Percentiles rank a stretch among this genome's conserved stretches.
Conservation (phyloP, 2,329 filamentous ascomycete species). For the Pseudocercospora eumusae region DNA sequence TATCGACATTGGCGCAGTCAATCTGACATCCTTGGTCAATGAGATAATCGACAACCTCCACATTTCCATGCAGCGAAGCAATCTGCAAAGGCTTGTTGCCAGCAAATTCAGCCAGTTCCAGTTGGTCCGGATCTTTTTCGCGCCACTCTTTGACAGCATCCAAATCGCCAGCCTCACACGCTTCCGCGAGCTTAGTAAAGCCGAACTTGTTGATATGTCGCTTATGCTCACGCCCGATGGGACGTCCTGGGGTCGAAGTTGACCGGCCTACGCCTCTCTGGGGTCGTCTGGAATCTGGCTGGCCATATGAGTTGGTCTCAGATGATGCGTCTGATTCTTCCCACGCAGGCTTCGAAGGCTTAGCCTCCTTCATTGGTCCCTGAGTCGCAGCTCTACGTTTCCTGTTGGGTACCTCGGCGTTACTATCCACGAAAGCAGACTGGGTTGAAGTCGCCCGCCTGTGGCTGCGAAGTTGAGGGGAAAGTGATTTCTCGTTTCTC, state of each 20-base stretch:
- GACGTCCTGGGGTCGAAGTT: slow-evolving; percentile 51
- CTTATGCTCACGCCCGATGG: slow-evolving; percentile 65
- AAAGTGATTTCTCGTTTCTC: slow-evolving; percentile 54
- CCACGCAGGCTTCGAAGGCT: slow-evolving; percentile 45
- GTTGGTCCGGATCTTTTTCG: slow-evolving; percentile 77
- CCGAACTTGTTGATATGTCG: slow-evolving; percentile 91
- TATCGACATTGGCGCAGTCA: slow-evolving; percentile 71
- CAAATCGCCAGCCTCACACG: slow-evolving; percentile 82
- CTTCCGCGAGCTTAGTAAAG: slow-evolving; percentile 84
- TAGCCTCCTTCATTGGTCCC: slow-evolving; percentile 38
- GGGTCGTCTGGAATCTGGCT: slow-evolving; percentile 59
- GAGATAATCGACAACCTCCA: slow-evolving; percentile 82
- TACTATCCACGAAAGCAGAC: slow-evolving; percentile 58
- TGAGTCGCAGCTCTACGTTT: slow-evolving; percentile 56
- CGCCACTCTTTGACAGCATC: slow-evolving; percentile 74
- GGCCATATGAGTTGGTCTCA: slow-evolving; percentile 56
- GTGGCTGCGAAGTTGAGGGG: slow-evolving; percentile 61
- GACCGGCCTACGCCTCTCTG: slow-evolving; percentile 58
- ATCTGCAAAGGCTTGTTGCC: slow-evolving; percentile 96
- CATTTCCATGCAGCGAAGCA: slow-evolving; percentile 81
- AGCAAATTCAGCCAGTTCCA: slow-evolving; percentile 88
- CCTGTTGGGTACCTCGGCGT: slow-evolving; percentile 37
- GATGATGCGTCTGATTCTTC: slow-evolving; percentile 63
- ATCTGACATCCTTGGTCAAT: slow-evolving; percentile 82
- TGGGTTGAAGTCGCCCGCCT: slow-evolving; percentile 67